Percentiles rank a stretch among this genome's conserved stretches.
Conservation (phyloP, 371 early-diverging fungal genomes). For the Mortierella sp. region DNA sequence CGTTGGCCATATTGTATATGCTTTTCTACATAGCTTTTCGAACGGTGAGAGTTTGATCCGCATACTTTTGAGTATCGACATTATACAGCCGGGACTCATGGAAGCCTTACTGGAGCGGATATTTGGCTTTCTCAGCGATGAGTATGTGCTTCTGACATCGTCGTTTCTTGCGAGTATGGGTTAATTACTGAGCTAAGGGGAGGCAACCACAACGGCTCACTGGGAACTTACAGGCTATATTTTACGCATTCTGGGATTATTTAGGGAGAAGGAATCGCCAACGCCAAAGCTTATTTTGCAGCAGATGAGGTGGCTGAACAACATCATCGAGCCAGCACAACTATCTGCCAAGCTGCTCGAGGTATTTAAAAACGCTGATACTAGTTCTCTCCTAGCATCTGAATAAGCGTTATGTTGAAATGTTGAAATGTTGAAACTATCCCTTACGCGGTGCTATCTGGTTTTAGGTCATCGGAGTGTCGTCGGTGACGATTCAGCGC, state of each 20-base stretch:
- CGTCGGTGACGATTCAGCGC: constrained; percentile 75
- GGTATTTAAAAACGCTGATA: constrained; percentile 44
- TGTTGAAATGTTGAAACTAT: too few relatives aligned
- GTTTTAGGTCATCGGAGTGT: constrained; percentile 70
- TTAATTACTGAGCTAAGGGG: too few relatives aligned
- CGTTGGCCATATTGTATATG: background rate
- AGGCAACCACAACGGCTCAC: background rate
- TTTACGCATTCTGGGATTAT: background rate
- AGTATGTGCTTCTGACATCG: constrained; percentile 47
- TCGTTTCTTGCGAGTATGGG: background rate
- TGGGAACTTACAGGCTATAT: constrained; percentile 26
- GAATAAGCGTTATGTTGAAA: background rate
- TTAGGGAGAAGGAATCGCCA: constrained; percentile 62
- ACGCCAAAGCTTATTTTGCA: constrained; percentile 78
- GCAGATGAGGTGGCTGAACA: constrained; percentile 85
- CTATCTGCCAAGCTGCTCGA: constrained; percentile 80
- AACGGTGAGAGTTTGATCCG: constrained; percentile 71
- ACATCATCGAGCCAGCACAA: constrained; percentile 74
- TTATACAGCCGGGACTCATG: constrained; percentile 72
- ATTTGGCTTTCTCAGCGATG: constrained; percentile 74
- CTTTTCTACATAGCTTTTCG: constrained; percentile 7
- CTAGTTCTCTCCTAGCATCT: background rate
- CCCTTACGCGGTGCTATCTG: background rate
- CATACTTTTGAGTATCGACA: constrained; percentile 72
- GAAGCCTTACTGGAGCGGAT: constrained; percentile 75